These are phyloP conservation scores for Populus euphratica DNA, from an alignment of 345 rosid species.

Conservation along the genomic window DNA sequence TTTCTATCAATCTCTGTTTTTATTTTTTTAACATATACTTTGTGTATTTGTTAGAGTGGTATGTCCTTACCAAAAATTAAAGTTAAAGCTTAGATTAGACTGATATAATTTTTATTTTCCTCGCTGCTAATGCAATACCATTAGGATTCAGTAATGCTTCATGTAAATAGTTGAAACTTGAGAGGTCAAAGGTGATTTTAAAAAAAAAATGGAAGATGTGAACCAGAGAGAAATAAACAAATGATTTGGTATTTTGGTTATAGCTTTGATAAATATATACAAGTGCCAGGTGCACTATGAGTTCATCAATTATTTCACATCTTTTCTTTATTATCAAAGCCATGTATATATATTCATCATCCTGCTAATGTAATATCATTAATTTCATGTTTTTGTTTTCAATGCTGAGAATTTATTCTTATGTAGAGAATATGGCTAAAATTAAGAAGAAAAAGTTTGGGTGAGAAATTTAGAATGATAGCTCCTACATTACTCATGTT, in stretches of 20 bases:
- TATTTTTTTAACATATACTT: too few relatives aligned
- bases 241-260: not conserved
- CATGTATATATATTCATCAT: not conserved
- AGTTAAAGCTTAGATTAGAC: not conserved
- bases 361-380: not conserved
- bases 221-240: not conserved
- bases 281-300: not conserved
- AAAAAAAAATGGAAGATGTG: not conserved
- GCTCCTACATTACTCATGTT: constrained; percentile 90
- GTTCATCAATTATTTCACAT: not conserved
- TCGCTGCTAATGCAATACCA: not conserved
- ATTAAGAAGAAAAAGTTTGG: too few relatives aligned
- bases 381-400: too few relatives aligned
- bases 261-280: not conserved
- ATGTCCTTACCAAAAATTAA: not conserved
- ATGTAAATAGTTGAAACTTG: not conserved
- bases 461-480: constrained; percentile 45
- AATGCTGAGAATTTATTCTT: too few relatives aligned
- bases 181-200: not conserved
- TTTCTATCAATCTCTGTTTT: too few relatives aligned
- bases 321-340: not conserved
- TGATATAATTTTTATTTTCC: not conserved
- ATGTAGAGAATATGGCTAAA: too few relatives aligned
- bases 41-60: not conserved
- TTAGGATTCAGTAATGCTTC: not conserved